phyloP scores from a whole-genome alignment of 1,284 basidiomycete genomes.

The Tilletiopsis washingtonensis region DNA sequence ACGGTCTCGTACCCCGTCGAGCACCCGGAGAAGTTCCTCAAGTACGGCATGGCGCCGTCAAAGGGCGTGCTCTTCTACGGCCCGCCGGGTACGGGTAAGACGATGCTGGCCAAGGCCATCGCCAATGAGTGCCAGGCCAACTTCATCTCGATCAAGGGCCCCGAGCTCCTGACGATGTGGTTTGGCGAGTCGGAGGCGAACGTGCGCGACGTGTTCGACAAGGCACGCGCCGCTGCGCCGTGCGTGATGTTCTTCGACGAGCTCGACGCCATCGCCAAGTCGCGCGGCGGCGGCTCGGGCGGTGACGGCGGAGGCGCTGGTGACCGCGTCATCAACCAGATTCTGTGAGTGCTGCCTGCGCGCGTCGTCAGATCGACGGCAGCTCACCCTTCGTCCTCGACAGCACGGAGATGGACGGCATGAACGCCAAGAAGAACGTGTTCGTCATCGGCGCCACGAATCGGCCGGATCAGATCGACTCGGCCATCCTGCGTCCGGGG shows the following conservation, averaged over 20 bases:
- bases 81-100: conserved; percentile 94
- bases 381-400: too few relatives aligned
- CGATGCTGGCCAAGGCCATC: conserved; percentile 88
- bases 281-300: conserved; percentile 68
- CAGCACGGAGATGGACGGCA: conserved; percentile 99
- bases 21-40: conserved; percentile 99
- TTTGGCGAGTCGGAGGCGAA: conserved; percentile 99
- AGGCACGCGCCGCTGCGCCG: conserved; percentile 94
- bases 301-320: conserved; percentile 91
- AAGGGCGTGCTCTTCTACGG: conserved; percentile 98
- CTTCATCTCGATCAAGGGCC: conserved; percentile 92
- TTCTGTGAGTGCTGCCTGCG: too few relatives aligned
- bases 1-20: conserved; percentile 99
- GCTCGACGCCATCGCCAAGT: conserved; percentile 95
- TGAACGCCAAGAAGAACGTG: conserved; percentile 97
- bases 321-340: conserved; percentile 94
- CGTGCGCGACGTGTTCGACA: conserved; percentile 98
- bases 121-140: conserved; percentile 99
- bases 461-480: conserved; percentile 97
- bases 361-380: too few relatives aligned
- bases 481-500: conserved; percentile 92
- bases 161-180: conserved; percentile 95
- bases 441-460: conserved; percentile 99
- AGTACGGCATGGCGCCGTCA: conserved; percentile 98
- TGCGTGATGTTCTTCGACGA: conserved; percentile 99